These are phyloP conservation scores for Botryobasidium botryosum DNA, from an alignment of 768 basidiomycete genomes.

Conservation along the genomic window DNA sequence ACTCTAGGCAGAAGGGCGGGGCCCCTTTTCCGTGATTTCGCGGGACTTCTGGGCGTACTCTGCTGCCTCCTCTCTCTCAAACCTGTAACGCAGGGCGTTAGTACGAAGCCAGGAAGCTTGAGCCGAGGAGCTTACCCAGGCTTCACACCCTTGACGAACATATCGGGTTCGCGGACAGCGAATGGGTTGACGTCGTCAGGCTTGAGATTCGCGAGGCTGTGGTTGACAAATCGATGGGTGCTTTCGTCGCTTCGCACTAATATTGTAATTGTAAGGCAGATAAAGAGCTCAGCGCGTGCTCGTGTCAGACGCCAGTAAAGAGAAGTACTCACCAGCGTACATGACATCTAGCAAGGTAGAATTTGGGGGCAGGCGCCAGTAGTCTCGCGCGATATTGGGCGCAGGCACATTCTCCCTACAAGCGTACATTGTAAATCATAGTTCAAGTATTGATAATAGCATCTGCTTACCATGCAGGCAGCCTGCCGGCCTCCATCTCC, in stretches of 20 bases:
- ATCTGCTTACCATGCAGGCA: slow-evolving; percentile 54
- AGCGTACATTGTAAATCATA: too few relatives aligned
- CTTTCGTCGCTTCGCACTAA: neutral
- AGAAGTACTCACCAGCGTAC: too few relatives aligned
- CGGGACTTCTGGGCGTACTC: slow-evolving; percentile 46
- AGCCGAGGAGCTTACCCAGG: slow-evolving; percentile 37
- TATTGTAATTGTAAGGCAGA: slow-evolving; percentile 1
- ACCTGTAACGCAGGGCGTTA: slow-evolving; percentile 24
- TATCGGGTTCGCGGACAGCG: slow-evolving; percentile 74
- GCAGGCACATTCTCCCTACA: slow-evolving; percentile 50
- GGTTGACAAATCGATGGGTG: slow-evolving; percentile 59
- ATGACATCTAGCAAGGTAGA: slow-evolving; percentile 56
- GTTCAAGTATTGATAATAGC: neutral
- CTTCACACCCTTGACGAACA: slow-evolving; percentile 62
- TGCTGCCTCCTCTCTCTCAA: slow-evolving; percentile 50
- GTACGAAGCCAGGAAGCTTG: neutral
- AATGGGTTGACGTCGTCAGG: slow-evolving; percentile 77
- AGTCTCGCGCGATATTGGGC: slow-evolving; percentile 84
- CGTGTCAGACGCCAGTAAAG: too few relatives aligned
- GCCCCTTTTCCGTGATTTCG: too few relatives aligned
- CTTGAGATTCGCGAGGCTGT: slow-evolving; percentile 79
- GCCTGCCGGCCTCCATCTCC: slow-evolving; percentile 63
- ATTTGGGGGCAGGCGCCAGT: slow-evolving; percentile 52
- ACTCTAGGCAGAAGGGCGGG: too few relatives aligned
- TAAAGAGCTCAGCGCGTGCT: too few relatives aligned